Conservation (phyloP, 163 green algal genomes). For the Chlorella variabilis region DNA sequence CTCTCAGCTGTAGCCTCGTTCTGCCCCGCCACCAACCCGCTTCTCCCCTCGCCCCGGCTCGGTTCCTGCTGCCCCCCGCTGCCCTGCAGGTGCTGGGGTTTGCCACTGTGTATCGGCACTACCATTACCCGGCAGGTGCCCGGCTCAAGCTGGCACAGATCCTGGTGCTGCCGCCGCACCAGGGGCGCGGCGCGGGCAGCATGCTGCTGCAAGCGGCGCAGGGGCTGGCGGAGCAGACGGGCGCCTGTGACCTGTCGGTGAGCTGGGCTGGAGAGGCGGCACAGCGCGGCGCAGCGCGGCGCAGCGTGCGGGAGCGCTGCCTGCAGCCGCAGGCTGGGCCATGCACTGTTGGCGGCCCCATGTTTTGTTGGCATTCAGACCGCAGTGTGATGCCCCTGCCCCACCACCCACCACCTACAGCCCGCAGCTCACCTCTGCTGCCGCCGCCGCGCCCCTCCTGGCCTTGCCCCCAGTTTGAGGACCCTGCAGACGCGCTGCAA, state of each 20-base stretch:
- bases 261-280: background rate
- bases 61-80: too few relatives aligned
- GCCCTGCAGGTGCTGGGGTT: conserved; percentile 61
- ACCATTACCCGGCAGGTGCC: conserved; percentile 67
- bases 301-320: too few relatives aligned
- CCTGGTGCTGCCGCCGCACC: conserved; percentile 63
- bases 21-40: too few relatives aligned
- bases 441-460: too few relatives aligned
- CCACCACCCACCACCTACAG: background rate
- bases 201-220: conserved; percentile 67
- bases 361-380: too few relatives aligned
- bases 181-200: conserved; percentile 70
- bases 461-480: conserved; percentile 87
- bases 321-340: too few relatives aligned
- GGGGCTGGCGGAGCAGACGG: conserved; percentile 45
- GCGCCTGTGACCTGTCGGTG: conserved; percentile 75
- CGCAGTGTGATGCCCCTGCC: too few relatives aligned
- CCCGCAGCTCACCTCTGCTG: too few relatives aligned
- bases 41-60: too few relatives aligned
- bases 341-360: too few relatives aligned
- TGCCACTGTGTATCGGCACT: conserved; percentile 84
- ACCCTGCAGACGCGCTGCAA: conserved; percentile 76
- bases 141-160: conserved; percentile 76
- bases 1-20: too few relatives aligned
- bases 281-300: too few relatives aligned